Base-by-base conservation (phyloP, 2,329 filamentous ascomycete genomes). In the Ophidiomyces ophidiicola region DNA sequence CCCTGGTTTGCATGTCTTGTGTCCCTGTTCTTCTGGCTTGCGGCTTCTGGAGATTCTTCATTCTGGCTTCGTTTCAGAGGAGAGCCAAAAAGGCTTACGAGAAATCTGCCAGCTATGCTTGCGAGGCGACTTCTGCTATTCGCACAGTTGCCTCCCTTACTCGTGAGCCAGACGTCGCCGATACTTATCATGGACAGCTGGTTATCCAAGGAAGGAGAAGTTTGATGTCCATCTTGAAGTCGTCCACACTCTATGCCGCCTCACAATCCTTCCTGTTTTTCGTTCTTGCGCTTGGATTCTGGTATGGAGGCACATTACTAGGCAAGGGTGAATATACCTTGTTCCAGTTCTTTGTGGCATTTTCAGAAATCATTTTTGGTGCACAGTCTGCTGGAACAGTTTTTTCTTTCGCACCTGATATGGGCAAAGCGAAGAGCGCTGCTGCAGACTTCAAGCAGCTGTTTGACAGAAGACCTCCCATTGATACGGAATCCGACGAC, bases 311-410 rank as follows among this genome's bases (percentile, higher is more conserved):
- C 19, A 81, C 71, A 0, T 66, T 90, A 21, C 80, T 94, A 38
- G 78, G 72, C 15, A 71, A 71, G 41, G 54, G 62, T 33, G 82
- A 92, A 56, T 88, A 90, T 58, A 59, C 62, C 48, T 70, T 85
- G 52, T 88, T 88, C 59, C 80, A 87, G 49, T 96, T 96, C 70
- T 96, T 94, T 63, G 69, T 94, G 32, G 86, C 83, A 53, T 94
- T 94, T 63, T 77, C 80, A 44, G 72, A 85, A 32, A 74, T 96
- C 51, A 82, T 94, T 52, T 94, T 93, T 53, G 85, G 87, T 39
- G 82, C 86, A 0, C 88, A 96, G 59, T 90, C 86, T 3, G 88
- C 88, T 1, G 88, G 88, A 5, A 81, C 78, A 10, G 80, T 88
- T 53, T 94, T 90, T 67, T 85, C 77, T 4, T 94, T 88, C 57